Evolutionary conservation across 352 stramenopile species (phyloP), one percentile per base, ranked within the genome.

Genomic region (Pythium pyrilobum): DNA sequence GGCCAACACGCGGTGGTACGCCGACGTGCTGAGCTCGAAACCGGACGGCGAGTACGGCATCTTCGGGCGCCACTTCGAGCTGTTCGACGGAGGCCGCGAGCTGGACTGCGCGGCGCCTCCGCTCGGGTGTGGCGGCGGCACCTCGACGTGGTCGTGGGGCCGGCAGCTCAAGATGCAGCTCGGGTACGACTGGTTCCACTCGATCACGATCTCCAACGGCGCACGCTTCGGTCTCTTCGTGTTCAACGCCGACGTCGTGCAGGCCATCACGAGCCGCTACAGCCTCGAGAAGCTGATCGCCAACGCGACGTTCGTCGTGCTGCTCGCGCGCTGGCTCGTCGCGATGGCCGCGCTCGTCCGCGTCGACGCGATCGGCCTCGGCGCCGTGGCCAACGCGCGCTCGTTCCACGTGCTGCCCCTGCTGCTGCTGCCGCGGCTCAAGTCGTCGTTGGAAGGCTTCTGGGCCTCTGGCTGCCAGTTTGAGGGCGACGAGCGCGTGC

Each of bases 391-490:
- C 25, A 67, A 62, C 44, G 69, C 62, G 0, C 52, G 56, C 1
- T 69, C 59, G 4, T 79, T 84, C 28, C 71, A 73, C 44, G 40
- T 84, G 41, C 53, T 79, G 11, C 66, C 72, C 1, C 62, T 84
- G 13, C 46, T 74, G 46, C 39, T 83, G 34, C 42, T 83, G 4
- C 64, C 72, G 1, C 56, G 69, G 0, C 55, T 84, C 2, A 81
- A 79, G 33, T 55, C 62, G 1, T 70, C 62, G 0, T 58, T 78
- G 18, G 62, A 68, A 9, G 69, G 53, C 4, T 84, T 84, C 37
- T 81, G 52, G 56, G 69, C 64, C 4, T 50, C 63, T n/a, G 75
- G 70, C 0, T 77, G 62, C 33, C 23, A 55, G 43, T 84, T 81
- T 38, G 68, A 86, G 31, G 75, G 72, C 7, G 60, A 78, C 15